These are phyloP conservation scores for Microcyclosporella mali DNA, from an alignment of 2,329 filamentous ascomycete genomes.

Conservation along the genomic window DNA sequence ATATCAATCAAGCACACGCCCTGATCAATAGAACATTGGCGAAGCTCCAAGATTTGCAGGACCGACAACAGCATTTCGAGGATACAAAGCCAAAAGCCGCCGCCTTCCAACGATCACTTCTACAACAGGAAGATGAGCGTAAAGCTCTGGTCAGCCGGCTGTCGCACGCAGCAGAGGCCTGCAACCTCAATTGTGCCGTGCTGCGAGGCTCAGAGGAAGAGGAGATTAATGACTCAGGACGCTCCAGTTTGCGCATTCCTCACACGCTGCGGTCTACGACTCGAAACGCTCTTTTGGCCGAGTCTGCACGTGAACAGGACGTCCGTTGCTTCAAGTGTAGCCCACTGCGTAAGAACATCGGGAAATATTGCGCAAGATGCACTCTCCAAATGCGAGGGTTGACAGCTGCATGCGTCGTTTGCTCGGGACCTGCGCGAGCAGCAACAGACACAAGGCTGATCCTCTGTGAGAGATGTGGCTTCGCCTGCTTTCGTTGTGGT, in stretches of 20 bases:
- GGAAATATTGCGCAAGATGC: constrained; percentile 9
- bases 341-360: constrained; percentile 2
- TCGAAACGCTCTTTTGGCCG: neutral
- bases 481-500: constrained; percentile 40
- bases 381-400: constrained; percentile 9
- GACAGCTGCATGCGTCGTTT: constrained; percentile 11
- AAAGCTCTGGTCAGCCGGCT: constrained; percentile 13
- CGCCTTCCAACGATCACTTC: constrained; percentile 31
- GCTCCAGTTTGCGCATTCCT: constrained; percentile 39
- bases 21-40: neutral
- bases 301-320: too few relatives aligned
- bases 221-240: constrained; percentile 33
- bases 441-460: constrained; percentile 7
- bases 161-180: constrained; percentile 16
- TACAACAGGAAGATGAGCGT: constrained; percentile 20
- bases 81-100: constrained; percentile 11
- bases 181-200: constrained; percentile 26
- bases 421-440: constrained; percentile 12
- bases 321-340: too few relatives aligned
- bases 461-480: constrained; percentile 39
- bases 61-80: constrained; percentile 8
- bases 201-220: constrained; percentile 31
- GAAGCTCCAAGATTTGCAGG: constrained; percentile 12
- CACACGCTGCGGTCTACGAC: constrained; percentile 25
- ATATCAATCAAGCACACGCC: neutral